Conservation (phyloP, 139 green algal species). For the Desmodesmus armatus region DNA sequence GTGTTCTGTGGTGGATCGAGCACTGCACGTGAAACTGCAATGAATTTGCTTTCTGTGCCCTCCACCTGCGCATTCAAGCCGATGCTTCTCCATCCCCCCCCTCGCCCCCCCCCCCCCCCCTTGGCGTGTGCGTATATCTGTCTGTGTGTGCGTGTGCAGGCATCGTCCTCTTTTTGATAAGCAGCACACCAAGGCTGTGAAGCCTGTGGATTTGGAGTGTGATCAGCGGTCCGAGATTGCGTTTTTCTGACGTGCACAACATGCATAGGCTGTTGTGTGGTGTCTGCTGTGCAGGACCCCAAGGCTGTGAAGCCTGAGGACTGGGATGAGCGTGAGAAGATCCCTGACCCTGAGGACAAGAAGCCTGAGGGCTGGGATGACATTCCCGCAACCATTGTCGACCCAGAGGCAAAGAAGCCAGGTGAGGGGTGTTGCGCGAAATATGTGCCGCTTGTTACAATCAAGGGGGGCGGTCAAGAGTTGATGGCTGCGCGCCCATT, state of each 20-base stretch:
- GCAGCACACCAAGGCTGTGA: constrained; percentile 85
- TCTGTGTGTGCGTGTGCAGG: neutral
- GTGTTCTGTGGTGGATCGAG: too few relatives aligned
- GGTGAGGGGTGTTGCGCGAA: too few relatives aligned
- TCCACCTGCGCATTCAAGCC: too few relatives aligned
- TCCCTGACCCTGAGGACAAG: constrained; percentile 80
- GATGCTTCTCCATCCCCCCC: too few relatives aligned
- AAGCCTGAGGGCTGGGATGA: constrained; percentile 85
- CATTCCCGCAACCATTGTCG: constrained; percentile 80
- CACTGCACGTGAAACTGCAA: too few relatives aligned
- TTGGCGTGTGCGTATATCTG: neutral
- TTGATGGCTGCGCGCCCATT: too few relatives aligned
- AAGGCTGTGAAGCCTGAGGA: constrained; percentile 91
- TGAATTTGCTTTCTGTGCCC: too few relatives aligned
- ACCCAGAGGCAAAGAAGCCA: constrained; percentile 85
- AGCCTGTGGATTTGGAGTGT: constrained; percentile 95
- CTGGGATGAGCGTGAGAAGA: constrained; percentile 88
- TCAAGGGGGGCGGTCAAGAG: too few relatives aligned
- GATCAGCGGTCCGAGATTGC: too few relatives aligned
- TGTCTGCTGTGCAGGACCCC: constrained; percentile 71
- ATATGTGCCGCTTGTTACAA: too few relatives aligned
- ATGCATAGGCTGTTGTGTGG: neutral
- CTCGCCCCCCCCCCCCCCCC: too few relatives aligned
- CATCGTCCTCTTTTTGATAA: too few relatives aligned
- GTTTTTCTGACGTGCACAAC: neutral